Evolutionary conservation across 129 eudicot genomes (phyloP), one percentile per base, ranked within the genome.

Genomic region (Flaveria bidentis): DNA sequence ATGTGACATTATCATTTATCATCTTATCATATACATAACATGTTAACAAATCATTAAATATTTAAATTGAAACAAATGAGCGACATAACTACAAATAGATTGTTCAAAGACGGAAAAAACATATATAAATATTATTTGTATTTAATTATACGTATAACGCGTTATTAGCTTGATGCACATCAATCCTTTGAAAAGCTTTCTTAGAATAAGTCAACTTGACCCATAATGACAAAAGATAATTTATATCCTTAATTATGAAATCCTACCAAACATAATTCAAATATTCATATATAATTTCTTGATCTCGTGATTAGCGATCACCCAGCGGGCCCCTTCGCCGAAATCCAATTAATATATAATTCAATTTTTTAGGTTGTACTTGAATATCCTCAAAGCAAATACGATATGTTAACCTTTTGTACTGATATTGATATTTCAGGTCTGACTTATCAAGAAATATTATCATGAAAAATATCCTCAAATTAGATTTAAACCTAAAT

Each of bases 121-220:
- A 36, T 4, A 36, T 36, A 36, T 5, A 36, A 36, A 4, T 36
- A 36, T 36, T 36, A 5, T 36, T 36, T 36, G 41, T 36, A 5
- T 36, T 36, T 36, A 36, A 75, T 45, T 9, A 11, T 45, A 17
- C 25, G 18, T 64, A 1, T 77, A 22, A 74, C 75, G 81, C 81
- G 75, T 77, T 67, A 42, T 52, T 23, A 23, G 11, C 20, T 45
- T 74, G 15, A 22, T 53, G 49, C 39, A 13, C 3, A 57, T 41
- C 67, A 73, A 28, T 41, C 23, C 14, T 4, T 9, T 39, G 60
- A 60, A n/a, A 73, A 18, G 36, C 18, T 52, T 2, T 33, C 11
- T 42, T 39, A 72, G 66, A 66, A 53, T 76, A 76, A 76, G 81
- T 76, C 81, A 76, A 76, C 74, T 76, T 78, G 82, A n/a, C 39